Percentiles rank a stretch among this genome's conserved stretches.
phyloP scores from a whole-genome alignment of 2,329 filamentous ascomycete genomes.

The Amesomyces nigricolor region DNA sequence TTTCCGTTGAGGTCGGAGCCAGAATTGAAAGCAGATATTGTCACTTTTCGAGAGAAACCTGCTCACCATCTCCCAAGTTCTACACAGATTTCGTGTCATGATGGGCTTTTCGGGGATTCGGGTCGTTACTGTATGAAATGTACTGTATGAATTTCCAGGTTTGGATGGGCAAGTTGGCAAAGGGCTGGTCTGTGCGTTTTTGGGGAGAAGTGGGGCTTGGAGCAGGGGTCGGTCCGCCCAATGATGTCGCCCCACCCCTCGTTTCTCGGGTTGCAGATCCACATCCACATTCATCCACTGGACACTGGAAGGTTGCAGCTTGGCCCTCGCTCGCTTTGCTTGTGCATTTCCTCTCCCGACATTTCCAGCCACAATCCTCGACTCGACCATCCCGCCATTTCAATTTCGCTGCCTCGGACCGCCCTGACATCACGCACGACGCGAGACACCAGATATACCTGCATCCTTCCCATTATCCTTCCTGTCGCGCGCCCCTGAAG shows the following conservation, averaged over 20 bases:
- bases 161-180: neutral
- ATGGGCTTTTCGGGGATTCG: neutral
- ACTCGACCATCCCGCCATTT: conserved; percentile 23
- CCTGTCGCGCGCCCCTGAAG: neutral
- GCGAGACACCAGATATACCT: conserved; percentile 19
- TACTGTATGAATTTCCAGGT: no score
- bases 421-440: conserved; percentile 15
- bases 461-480: conserved; percentile 18
- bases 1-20: no score
- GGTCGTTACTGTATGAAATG: neutral
- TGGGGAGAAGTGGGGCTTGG: neutral
- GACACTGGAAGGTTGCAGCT: neutral
- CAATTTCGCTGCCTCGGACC: conserved; percentile 16
- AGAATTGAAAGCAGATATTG: no score
- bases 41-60: no score
- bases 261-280: neutral
- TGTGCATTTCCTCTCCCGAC: conserved; percentile 11
- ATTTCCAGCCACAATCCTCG: conserved; percentile 27
- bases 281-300: neutral
- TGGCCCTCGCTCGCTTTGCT: neutral
- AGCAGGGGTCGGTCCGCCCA: neutral
- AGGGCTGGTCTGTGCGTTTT: neutral
- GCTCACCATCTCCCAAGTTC: no score
- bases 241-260: neutral
- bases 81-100: no score